phyloP scores from a whole-genome alignment of 2,329 filamentous ascomycete species.

The Tolypocladium inflatum region DNA sequence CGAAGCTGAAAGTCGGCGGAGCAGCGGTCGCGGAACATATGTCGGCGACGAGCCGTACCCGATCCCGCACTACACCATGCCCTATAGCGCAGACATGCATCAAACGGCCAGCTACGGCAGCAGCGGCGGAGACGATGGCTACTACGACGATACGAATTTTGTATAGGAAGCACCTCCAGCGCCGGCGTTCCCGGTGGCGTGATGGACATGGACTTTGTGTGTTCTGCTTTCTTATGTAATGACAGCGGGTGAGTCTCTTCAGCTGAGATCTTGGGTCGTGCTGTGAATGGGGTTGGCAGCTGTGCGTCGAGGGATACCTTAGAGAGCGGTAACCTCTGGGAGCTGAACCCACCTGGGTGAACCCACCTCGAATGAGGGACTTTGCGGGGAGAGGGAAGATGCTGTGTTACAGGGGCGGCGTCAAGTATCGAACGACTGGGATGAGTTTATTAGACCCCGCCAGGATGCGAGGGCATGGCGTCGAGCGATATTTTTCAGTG shows the following conservation, averaged over 20 bases:
- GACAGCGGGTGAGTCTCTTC: not conserved
- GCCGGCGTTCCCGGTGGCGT: slow-evolving; percentile 1
- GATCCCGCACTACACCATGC: slow-evolving; percentile 15
- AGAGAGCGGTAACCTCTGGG: not conserved
- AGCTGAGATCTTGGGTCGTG: not conserved
- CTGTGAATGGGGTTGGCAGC: not conserved
- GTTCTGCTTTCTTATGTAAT: not conserved
- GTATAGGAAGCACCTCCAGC: slow-evolving; percentile 14
- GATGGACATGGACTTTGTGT: not conserved
- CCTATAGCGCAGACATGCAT: slow-evolving; percentile 11
- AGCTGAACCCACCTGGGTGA: not conserved
- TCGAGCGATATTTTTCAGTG: not conserved
- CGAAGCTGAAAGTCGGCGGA: slow-evolving; percentile 34
- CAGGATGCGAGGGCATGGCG: not conserved
- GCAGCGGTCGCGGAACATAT: slow-evolving; percentile 28
- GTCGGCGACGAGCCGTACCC: slow-evolving; percentile 23
- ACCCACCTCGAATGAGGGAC: not conserved
- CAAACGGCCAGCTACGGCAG: slow-evolving; percentile 23
- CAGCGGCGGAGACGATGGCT: slow-evolving; percentile 22
- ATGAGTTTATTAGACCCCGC: not conserved
- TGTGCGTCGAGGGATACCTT: not conserved
- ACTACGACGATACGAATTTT: slow-evolving; percentile 19
- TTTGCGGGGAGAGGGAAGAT: not conserved
- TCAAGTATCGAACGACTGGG: not conserved
- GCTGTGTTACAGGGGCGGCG: not conserved